Evolutionary conservation across 352 stramenopile genomes (phyloP).

Genomic region (Pythium coloratum): DNA sequence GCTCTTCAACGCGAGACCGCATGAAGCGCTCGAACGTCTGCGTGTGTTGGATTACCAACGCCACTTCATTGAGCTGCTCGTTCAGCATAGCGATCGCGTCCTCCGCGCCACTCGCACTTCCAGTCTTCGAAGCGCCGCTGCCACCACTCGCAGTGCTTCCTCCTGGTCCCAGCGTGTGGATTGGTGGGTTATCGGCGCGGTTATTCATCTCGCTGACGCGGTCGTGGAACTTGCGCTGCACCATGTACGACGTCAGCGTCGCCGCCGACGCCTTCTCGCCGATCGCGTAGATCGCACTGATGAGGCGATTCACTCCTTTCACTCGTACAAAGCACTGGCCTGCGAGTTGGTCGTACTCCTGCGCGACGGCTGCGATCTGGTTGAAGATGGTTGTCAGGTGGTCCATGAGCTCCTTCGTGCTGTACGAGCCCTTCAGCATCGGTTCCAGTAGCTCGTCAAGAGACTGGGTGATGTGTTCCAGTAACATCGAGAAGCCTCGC

Average conservation of each 20-base stretch:
- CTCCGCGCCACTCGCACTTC: slow-evolving; percentile 28
- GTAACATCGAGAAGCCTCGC: slow-evolving; percentile 53
- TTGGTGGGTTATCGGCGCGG: slow-evolving; percentile 16
- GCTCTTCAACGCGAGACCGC: slow-evolving; percentile 50
- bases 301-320: slow-evolving; percentile 48
- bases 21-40: slow-evolving; percentile 90
- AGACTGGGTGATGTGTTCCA: slow-evolving; percentile 43
- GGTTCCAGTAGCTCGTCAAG: slow-evolving; percentile 37
- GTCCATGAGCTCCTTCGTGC: slow-evolving; percentile 73
- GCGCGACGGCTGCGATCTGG: slow-evolving; percentile 55
- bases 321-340: slow-evolving; percentile 55
- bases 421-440: slow-evolving; percentile 53
- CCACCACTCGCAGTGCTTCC: neutral
- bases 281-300: slow-evolving; percentile 54
- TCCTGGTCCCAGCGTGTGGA: slow-evolving; percentile 3
- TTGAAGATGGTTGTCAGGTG: slow-evolving; percentile 80
- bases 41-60: slow-evolving; percentile 84
- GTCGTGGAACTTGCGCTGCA: slow-evolving; percentile 69
- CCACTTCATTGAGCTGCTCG: slow-evolving; percentile 86
- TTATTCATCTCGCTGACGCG: slow-evolving; percentile 39
- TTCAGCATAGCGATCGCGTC: slow-evolving; percentile 74
- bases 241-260: slow-evolving; percentile 73
- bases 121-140: slow-evolving; percentile 15
- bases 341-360: slow-evolving; percentile 63
- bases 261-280: slow-evolving; percentile 55